Evolutionary conservation across 2,329 filamentous ascomycete genomes (phyloP).

Genomic region (Paradendryphiella salina): DNA sequence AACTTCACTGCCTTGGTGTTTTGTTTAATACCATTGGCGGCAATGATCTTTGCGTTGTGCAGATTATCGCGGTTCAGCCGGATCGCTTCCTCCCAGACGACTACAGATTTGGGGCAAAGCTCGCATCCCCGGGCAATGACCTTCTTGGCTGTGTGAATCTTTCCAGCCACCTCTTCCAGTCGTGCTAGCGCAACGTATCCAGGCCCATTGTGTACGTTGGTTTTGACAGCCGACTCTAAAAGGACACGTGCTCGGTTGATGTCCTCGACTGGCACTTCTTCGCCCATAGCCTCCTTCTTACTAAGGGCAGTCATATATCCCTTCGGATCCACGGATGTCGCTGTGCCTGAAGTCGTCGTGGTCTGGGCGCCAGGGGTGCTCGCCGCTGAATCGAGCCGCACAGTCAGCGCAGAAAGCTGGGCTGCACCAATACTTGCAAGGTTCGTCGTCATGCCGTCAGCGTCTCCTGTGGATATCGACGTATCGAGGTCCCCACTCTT

Average conservation of each 20-base stretch:
- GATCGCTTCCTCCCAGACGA: conserved; percentile 95
- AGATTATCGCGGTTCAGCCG: conserved; percentile 75
- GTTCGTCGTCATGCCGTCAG: conserved; percentile 86
- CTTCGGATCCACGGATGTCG: conserved; percentile 90
- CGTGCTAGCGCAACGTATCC: conserved; percentile 95
- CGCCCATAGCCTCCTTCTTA: conserved; percentile 76
- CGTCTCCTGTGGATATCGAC: conserved; percentile 70
- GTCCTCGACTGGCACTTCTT: conserved; percentile 79
- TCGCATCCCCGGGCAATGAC: conserved; percentile 87
- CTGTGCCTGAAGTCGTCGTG: conserved; percentile 68
- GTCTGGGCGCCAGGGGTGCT: conserved; percentile 68
- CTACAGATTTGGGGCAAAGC: conserved; percentile 89
- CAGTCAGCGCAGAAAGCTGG: conserved; percentile 91
- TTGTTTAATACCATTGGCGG: conserved; percentile 86
- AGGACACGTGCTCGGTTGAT: conserved; percentile 91
- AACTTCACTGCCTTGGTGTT: conserved; percentile 86
- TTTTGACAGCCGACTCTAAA: conserved; percentile 95
- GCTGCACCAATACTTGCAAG: conserved; percentile 97
- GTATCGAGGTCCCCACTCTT: conserved; percentile 82
- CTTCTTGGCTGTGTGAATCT: conserved; percentile 84
- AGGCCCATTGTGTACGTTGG: conserved; percentile 90
- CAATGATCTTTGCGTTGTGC: conserved; percentile 93
- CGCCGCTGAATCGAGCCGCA: conserved; percentile 85
- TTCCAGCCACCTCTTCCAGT: conserved; percentile 89
- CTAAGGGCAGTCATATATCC: conserved; percentile 93